phyloP scores from a whole-genome alignment of 805 yeast species.

The Candida pseudoglaebosa region DNA sequence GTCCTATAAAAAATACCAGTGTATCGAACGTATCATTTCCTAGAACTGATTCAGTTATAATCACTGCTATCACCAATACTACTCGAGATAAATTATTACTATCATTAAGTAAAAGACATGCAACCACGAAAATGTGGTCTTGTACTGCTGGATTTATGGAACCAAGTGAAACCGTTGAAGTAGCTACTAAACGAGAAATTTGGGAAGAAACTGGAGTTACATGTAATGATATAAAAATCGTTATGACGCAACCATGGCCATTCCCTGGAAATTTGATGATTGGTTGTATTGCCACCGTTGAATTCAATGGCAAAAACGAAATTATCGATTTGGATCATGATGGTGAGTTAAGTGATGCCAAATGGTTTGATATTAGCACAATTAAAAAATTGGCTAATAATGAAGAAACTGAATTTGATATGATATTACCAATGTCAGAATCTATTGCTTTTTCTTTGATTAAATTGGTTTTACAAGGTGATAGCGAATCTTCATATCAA shows the following conservation, averaged over 20 bases:
- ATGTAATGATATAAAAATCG: constrained; percentile 52
- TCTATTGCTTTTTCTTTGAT: constrained; percentile 45
- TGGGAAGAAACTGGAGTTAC: constrained; percentile 94
- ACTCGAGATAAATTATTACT: constrained; percentile 61
- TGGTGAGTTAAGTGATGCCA: constrained; percentile 79
- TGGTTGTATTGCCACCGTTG: constrained; percentile 83
- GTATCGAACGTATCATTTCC: constrained; percentile 87
- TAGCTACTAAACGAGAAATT: constrained; percentile 81
- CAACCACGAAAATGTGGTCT: constrained; percentile 56
- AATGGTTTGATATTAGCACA: constrained; percentile 68
- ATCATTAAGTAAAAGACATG: constrained; percentile 65
- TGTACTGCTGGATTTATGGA: constrained; percentile 96
- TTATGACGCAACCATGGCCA: constrained; percentile 95
- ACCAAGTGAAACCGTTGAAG: constrained; percentile 89
- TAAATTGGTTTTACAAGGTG: constrained; percentile 32
- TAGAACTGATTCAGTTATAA: constrained; percentile 85
- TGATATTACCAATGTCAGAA: constrained; percentile 39
- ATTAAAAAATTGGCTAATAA: constrained; percentile 39
- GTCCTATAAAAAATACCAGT: constrained; percentile 34
- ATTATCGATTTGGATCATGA: constrained; percentile 72
- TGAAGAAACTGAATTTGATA: constrained; percentile 28
- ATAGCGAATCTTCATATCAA: neutral
- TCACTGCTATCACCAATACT: constrained; percentile 68
- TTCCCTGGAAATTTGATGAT: constrained; percentile 91
- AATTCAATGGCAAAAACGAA: constrained; percentile 62